Percentiles rank a stretch among this genome's conserved stretches.
These are phyloP conservation scores for Lactarius indigo DNA, from an alignment of 768 basidiomycete species.

Conservation along the genomic window DNA sequence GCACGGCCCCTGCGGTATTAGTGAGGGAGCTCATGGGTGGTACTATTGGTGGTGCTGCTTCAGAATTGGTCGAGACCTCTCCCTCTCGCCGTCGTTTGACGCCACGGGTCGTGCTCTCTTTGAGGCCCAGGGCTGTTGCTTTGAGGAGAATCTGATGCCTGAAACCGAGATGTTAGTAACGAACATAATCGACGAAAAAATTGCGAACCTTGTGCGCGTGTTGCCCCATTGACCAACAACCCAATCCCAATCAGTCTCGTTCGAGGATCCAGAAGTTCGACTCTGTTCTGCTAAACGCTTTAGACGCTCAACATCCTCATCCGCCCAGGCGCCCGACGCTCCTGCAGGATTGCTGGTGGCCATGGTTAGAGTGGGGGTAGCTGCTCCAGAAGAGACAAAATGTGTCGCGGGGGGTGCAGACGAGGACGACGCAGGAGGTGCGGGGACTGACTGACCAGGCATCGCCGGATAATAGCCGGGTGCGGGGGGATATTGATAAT, in stretches of 20 bases:
- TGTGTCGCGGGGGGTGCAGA: slow-evolving; percentile 29
- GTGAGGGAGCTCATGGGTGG: slow-evolving; percentile 19
- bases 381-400: slow-evolving; percentile 16
- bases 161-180: neutral
- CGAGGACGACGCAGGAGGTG: slow-evolving; percentile 28
- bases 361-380: slow-evolving; percentile 23
- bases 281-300: slow-evolving; percentile 69
- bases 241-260: slow-evolving; percentile 77
- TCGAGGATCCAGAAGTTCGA: slow-evolving; percentile 38
- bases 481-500: slow-evolving; percentile 52
- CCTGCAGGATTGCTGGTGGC: slow-evolving; percentile 33
- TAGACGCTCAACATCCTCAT: slow-evolving; percentile 69
- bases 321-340: slow-evolving; percentile 74
- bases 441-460: slow-evolving; percentile 20
- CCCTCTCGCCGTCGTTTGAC: slow-evolving; percentile 55
- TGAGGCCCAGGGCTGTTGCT: slow-evolving; percentile 73
- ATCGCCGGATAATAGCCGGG: slow-evolving; percentile 31
- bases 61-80: slow-evolving; percentile 13
- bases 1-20: slow-evolving; percentile 7
- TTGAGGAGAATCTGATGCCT: slow-evolving; percentile 84
- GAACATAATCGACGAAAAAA: neutral
- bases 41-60: slow-evolving; percentile 7
- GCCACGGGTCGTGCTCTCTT: slow-evolving; percentile 66
- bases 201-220: slow-evolving; percentile 61
- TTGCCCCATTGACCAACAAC: slow-evolving; percentile 71